Percentiles rank a stretch among this genome's conserved stretches.
Conservation (phyloP, 1,284 basidiomycete genomes). For the Coriolopsis trogii region DNA sequence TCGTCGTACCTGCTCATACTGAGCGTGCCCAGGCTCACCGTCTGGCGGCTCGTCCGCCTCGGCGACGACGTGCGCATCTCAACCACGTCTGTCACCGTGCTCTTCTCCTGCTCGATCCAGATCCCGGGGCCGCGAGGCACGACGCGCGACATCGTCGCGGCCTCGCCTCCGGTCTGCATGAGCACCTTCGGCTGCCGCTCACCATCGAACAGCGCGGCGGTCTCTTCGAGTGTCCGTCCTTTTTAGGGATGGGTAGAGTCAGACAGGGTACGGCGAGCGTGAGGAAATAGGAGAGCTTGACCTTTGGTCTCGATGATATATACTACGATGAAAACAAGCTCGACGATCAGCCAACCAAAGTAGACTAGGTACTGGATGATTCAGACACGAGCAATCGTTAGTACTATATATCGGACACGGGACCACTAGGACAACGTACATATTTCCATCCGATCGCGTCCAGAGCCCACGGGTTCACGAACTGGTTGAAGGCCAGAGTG, state of each 20-base stretch:
- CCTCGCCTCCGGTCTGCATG: conserved; percentile 50
- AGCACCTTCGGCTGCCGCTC: conserved; percentile 49
- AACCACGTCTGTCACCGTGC: conserved; percentile 19
- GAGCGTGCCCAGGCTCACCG: conserved; percentile 7
- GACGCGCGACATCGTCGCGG: conserved; percentile 45
- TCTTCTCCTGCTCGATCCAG: conserved; percentile 25
- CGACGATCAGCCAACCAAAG: conserved; percentile 61
- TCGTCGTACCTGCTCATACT: conserved; percentile 7
- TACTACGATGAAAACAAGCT: conserved; percentile 56
- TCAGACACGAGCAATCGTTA: conserved; percentile 6
- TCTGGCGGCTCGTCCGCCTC: conserved; percentile 9
- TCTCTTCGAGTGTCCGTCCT: conserved; percentile 70
- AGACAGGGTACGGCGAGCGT: neutral
- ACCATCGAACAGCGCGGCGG: conserved; percentile 65
- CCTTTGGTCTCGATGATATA: conserved; percentile 61
- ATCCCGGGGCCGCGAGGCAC: conserved; percentile 14
- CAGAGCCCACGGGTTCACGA: conserved; percentile 73
- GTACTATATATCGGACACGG: neutral
- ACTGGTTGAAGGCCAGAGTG: conserved; percentile 70
- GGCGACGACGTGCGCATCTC: conserved; percentile 22
- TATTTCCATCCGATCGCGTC: conserved; percentile 71
- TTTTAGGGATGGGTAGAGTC: neutral
- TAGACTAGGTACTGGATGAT: conserved; percentile 54
- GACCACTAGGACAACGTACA: conserved; percentile 29
- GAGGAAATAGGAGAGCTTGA: conserved; percentile 6